These are phyloP conservation scores for Nakazawaea anatomiae DNA, from an alignment of 805 yeast species.

Conservation along the genomic window DNA sequence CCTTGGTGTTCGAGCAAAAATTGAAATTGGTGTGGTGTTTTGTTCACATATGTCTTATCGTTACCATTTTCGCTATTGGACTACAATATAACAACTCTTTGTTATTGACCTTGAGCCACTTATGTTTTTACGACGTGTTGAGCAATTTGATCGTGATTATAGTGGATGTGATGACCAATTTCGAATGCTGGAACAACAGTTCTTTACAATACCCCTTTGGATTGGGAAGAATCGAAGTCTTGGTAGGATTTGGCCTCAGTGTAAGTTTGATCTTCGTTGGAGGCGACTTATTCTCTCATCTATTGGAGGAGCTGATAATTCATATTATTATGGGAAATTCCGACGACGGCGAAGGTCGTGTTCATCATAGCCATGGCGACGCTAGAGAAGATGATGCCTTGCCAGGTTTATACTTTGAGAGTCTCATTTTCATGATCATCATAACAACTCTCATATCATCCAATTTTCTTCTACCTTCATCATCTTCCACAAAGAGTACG, in stretches of 20 bases:
- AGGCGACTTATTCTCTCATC: constrained; percentile 79
- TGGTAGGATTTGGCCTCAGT: constrained; percentile 81
- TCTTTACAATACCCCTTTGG: constrained; percentile 90
- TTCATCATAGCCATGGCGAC: constrained; percentile 25
- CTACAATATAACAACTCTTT: constrained; percentile 50
- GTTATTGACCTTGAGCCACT: constrained; percentile 75
- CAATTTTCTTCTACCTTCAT: constrained; percentile 11
- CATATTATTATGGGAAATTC: constrained; percentile 29
- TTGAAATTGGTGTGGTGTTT: constrained; percentile 52
- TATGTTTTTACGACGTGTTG: constrained; percentile 80
- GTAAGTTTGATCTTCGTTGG: constrained; percentile 88
- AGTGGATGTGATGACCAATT: constrained; percentile 82
- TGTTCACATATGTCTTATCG: constrained; percentile 49
- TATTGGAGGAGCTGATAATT: constrained; percentile 68
- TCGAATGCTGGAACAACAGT: constrained; percentile 84
- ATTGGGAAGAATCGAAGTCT: constrained; percentile 81
- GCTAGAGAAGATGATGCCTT: constrained; percentile 16
- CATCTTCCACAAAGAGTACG: constrained; percentile 5
- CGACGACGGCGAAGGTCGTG: constrained; percentile 16
- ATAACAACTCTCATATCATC: constrained; percentile 29
- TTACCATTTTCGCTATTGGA: constrained; percentile 55
- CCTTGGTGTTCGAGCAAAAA: constrained; percentile 55
- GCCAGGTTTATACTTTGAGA: constrained; percentile 23
- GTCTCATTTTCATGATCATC: constrained; percentile 19
- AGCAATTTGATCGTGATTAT: constrained; percentile 64